phyloP scores from a whole-genome alignment of 495 filamentous ascomycete species.

The Neurospora africana region DNA sequence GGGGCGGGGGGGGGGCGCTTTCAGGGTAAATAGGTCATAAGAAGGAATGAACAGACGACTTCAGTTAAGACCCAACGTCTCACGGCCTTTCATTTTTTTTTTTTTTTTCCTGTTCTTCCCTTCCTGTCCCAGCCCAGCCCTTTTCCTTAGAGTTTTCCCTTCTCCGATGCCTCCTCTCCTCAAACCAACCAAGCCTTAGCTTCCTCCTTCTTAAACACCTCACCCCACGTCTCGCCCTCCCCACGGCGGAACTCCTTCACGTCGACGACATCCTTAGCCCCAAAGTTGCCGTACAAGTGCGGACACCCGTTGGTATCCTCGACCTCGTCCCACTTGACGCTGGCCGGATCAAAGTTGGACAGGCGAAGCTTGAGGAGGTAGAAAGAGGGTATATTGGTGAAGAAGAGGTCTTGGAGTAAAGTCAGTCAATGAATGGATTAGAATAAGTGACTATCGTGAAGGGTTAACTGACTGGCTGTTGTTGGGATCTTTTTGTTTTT shows the following conservation, averaged over 20 bases:
- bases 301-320: slow-evolving; percentile 28
- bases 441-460: too few species aligned
- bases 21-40: neutral
- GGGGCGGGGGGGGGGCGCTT: neutral
- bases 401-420: too few species aligned
- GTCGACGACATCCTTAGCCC: slow-evolving; percentile 26
- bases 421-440: too few species aligned
- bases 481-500: slow-evolving; percentile 27
- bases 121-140: neutral
- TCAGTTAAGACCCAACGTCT: neutral
- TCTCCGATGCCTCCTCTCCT: neutral
- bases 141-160: neutral
- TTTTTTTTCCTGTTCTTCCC: too few species aligned
- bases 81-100: neutral
- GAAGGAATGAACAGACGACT: neutral
- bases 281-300: slow-evolving; percentile 40
- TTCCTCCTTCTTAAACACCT: slow-evolving; percentile 17
- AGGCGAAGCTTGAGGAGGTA: slow-evolving; percentile 34
- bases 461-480: too few species aligned
- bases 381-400: slow-evolving; percentile 20
- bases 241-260: slow-evolving; percentile 19
- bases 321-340: slow-evolving; percentile 34
- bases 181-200: slow-evolving; percentile 13
- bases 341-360: slow-evolving; percentile 10
- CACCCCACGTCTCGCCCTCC: slow-evolving; percentile 27